Percentiles rank a stretch among this genome's conserved stretches.
Evolutionary conservation across 495 filamentous ascomycete species (phyloP).

Genomic region (Penicillium paradoxum): DNA sequence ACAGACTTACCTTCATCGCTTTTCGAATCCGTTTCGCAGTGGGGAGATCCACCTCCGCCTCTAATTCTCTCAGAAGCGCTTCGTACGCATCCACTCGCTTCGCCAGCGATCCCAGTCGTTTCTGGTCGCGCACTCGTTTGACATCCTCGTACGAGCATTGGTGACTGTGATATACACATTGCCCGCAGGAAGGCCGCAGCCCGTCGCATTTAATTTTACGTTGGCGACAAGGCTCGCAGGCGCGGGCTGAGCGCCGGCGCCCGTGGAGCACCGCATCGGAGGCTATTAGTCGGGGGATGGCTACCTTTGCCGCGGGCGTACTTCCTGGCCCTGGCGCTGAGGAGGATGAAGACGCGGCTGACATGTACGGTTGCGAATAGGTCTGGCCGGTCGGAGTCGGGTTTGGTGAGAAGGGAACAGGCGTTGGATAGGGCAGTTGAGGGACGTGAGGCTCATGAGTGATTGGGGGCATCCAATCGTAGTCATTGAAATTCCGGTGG

Average conservation of each 20-base stretch:
- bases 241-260: conserved; percentile 43
- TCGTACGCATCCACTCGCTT: conserved; percentile 45
- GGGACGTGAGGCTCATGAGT: neutral
- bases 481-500: neutral
- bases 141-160: conserved; percentile 50
- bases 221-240: conserved; percentile 69
- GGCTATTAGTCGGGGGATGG: conserved; percentile 27
- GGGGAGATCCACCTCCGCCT: conserved; percentile 23
- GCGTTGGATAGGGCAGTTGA: neutral
- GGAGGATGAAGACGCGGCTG: neutral
- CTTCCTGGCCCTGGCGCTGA: neutral
- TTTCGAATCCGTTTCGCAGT: conserved; percentile 33
- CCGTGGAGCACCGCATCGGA: conserved; percentile 1
- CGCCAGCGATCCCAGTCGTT: conserved; percentile 35
- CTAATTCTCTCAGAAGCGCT: conserved; percentile 35
- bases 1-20: conserved; percentile 26
- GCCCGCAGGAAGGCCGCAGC: conserved; percentile 47
- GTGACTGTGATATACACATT: conserved; percentile 48
- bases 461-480: neutral
- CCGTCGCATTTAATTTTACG: conserved; percentile 61
- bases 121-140: conserved; percentile 55
- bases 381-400: neutral
- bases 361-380: neutral
- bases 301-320: conserved; percentile 20
- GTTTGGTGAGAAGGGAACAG: neutral